Evolutionary conservation across 2,329 filamentous ascomycete genomes (phyloP).

Genomic region (Xylariaceae sp.): DNA sequence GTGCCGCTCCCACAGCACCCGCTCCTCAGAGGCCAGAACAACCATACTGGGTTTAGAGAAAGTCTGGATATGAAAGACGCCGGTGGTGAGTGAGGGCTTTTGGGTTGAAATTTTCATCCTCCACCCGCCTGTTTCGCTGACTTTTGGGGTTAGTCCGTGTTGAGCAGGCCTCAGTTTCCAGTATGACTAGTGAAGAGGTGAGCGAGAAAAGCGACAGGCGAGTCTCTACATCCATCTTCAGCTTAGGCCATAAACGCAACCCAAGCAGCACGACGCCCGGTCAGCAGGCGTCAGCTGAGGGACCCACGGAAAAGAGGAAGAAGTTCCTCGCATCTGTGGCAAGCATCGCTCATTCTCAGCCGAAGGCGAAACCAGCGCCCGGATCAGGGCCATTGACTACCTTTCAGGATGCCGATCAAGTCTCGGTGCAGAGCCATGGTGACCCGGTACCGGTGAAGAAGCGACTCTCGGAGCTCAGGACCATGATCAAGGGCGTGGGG

Average conservation of each 20-base stretch:
- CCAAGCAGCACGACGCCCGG: slow-evolving; percentile 16
- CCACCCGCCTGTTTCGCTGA: background rate
- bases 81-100: slow-evolving; percentile 39
- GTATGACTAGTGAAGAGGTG: slow-evolving; percentile 35
- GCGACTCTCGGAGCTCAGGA: slow-evolving; percentile 28
- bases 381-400: slow-evolving; percentile 11
- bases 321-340: slow-evolving; percentile 33
- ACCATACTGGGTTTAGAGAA: slow-evolving; percentile 35
- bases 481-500: slow-evolving; percentile 29
- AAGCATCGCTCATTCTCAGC: slow-evolving; percentile 18
- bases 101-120: background rate
- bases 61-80: slow-evolving; percentile 44
- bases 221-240: slow-evolving; percentile 35
- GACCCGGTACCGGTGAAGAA: slow-evolving; percentile 23
- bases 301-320: slow-evolving; percentile 33
- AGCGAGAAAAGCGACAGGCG: slow-evolving; percentile 33
- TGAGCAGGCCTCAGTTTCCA: slow-evolving; percentile 40
- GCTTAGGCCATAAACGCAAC: slow-evolving; percentile 28
- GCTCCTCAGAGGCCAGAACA: slow-evolving; percentile 36
- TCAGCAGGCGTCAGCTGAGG: slow-evolving; percentile 19
- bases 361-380: slow-evolving; percentile 22
- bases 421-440: slow-evolving; percentile 10
- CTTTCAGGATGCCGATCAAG: slow-evolving; percentile 18
- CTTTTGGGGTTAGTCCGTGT: slow-evolving; percentile 22
- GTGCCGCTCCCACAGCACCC: slow-evolving; percentile 13